Evolutionary conservation across 2,329 filamentous ascomycete species (phyloP), one percentile per base, ranked within the genome.

Genomic region (Diaporthe ampelina): DNA sequence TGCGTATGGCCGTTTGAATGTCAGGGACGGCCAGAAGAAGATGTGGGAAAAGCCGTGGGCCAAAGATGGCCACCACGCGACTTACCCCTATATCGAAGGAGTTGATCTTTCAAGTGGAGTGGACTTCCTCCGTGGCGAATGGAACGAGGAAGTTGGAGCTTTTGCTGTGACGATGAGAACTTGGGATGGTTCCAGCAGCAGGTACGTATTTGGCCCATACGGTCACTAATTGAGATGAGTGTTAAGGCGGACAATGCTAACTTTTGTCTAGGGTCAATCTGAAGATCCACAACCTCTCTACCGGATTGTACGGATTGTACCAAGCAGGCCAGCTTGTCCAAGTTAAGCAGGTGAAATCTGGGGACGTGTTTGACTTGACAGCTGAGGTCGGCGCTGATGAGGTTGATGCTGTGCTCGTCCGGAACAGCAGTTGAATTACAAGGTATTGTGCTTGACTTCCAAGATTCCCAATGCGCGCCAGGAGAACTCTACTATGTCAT

Each of bases 1-100:
- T 72, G 82, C 79, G 0, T 85, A 85, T 59, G 79, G 79, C 7
- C 76, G 83, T 26, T 75, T 84, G 26, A 84, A 85, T 73, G 80
- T 84, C 15, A 70, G 76, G 6, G 79, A 83, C 73, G 83, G 84
- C 17, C 81, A 81, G 77, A 81, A 78, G 76, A 81, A 72, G 50
- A 81, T 83, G 78, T 85, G 78, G 77, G 81, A 82, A 40, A 26
- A 73, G n/a, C 81, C 82, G 1, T 82, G 81, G 79, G 78, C 77
- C 0, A 70, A 67, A 19, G 77, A 81, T 24, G 70, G 70, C 3
- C 70, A 73, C n/a, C 70, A 73, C 17, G 50, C 35, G 5, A 29
- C 21, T 8, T 73, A 73, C 24, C 70, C 70, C 8, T 32, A 48
- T 35, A 26, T 73, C 19, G 70, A 73, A 6, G 70, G 59, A 11